Conservation (phyloP, 2,329 filamentous ascomycete species). For the Chrysosporium keratinophilum region DNA sequence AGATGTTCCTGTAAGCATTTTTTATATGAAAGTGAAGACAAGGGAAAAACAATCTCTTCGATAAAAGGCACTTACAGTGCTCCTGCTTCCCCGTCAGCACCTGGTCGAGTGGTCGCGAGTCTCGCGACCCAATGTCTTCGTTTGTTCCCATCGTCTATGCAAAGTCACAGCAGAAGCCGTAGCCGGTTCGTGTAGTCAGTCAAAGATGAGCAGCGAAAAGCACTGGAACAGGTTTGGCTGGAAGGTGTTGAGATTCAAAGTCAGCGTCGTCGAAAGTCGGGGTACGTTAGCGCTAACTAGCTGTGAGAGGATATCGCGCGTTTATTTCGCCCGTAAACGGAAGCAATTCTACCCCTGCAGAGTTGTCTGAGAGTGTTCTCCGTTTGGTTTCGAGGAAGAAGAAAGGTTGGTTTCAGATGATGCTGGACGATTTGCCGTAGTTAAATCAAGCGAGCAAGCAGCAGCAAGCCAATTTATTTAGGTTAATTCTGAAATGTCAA, state of each 20-base stretch:
- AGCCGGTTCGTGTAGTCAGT: background rate
- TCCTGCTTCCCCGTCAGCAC: constrained; percentile 86
- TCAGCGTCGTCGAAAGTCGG: no score
- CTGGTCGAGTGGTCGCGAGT: background rate
- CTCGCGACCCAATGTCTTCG: background rate
- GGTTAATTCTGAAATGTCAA: no score
- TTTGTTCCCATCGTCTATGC: constrained; percentile 1
- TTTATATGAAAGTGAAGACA: background rate
- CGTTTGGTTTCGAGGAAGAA: background rate
- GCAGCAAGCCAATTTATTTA: no score
- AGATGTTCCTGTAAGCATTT: constrained; percentile 1
- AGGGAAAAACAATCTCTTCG: background rate
- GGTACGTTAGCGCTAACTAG: no score
- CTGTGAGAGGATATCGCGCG: no score
- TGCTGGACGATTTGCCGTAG: no score
- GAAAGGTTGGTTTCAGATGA: background rate
- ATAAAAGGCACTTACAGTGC: constrained; percentile 57
- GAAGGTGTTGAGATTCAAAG: no score
- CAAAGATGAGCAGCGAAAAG: no score
- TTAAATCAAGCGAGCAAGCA: no score
- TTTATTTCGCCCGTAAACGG: no score
- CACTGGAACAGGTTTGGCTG: no score
- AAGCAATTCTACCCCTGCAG: no score
- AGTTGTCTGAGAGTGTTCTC: background rate
- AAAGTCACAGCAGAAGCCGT: background rate